Percentiles rank a stretch among this genome's conserved stretches.
Conservation (phyloP, 352 stramenopile species). For the Phytophthora cactorum region DNA sequence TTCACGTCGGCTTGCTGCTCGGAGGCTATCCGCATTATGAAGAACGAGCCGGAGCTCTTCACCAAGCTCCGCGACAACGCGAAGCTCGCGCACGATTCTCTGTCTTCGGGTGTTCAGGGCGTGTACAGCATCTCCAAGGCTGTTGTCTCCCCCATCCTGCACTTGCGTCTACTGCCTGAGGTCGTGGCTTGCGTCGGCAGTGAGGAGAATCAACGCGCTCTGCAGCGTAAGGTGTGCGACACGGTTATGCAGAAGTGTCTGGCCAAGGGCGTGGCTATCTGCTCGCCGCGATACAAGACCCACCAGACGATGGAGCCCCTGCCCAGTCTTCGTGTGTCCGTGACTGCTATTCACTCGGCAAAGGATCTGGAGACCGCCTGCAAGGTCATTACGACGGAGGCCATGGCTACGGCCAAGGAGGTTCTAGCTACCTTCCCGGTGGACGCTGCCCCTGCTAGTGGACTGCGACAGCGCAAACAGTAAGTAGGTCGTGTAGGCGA, state of each 20-base stretch:
- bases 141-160: slow-evolving; percentile 71
- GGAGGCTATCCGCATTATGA: slow-evolving; percentile 88
- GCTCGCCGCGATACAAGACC: slow-evolving; percentile 77
- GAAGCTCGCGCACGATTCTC: slow-evolving; percentile 58
- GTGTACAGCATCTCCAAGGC: slow-evolving; percentile 66
- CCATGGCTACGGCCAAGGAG: slow-evolving; percentile 57
- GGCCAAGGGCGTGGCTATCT: slow-evolving; percentile 70
- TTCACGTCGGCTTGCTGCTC: slow-evolving; percentile 94
- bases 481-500: slow-evolving; percentile 8
- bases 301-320: slow-evolving; percentile 64
- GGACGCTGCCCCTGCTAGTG: slow-evolving; percentile 28
- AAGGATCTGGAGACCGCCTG: slow-evolving; percentile 65
- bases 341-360: slow-evolving; percentile 71
- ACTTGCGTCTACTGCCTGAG: slow-evolving; percentile 63
- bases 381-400: slow-evolving; percentile 64
- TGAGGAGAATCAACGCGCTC: slow-evolving; percentile 53
- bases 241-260: slow-evolving; percentile 68
- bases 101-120: slow-evolving; percentile 45
- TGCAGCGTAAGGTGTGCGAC: slow-evolving; percentile 71
- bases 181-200: slow-evolving; percentile 45
- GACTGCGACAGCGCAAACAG: slow-evolving; percentile 53
- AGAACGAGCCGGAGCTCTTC: slow-evolving; percentile 77
- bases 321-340: slow-evolving; percentile 75
- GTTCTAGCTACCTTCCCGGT: slow-evolving; percentile 41
- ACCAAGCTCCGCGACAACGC: slow-evolving; percentile 70